These are phyloP conservation scores for Pythium chondricola DNA, from an alignment of 352 stramenopile genomes.

Conservation along the genomic window DNA sequence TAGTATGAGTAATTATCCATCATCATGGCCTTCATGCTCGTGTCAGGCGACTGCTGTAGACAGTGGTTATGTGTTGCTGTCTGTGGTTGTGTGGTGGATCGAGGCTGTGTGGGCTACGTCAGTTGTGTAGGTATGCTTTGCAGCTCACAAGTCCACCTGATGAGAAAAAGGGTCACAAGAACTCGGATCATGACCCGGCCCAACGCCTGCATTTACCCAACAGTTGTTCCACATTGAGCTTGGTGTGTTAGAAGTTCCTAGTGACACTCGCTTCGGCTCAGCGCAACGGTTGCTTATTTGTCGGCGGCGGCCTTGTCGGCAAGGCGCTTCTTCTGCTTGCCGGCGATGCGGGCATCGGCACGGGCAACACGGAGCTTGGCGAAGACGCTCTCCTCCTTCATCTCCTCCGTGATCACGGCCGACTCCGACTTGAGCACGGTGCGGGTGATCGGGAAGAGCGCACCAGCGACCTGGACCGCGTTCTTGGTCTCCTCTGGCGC, in stretches of 20 bases:
- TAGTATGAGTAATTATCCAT: not conserved
- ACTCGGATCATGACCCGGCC: no score
- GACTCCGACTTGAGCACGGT: slow-evolving; percentile 71
- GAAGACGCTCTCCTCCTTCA: slow-evolving; percentile 83
- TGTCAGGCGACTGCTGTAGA: no score
- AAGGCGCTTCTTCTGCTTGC: slow-evolving; percentile 87
- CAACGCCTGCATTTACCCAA: no score
- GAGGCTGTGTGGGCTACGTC: no score
- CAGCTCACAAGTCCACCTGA: no score
- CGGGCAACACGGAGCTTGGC: slow-evolving; percentile 79
- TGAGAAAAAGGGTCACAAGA: no score
- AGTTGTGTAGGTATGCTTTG: no score
- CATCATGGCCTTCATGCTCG: no score
- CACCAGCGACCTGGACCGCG: slow-evolving; percentile 85
- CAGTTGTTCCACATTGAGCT: slow-evolving; percentile 23
- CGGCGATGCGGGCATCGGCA: slow-evolving; percentile 80
- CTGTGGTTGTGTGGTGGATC: no score
- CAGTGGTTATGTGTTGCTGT: no score
- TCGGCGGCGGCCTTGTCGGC: slow-evolving; percentile 82
- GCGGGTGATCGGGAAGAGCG: slow-evolving; percentile 75
- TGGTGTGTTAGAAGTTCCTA: slow-evolving; percentile 32
- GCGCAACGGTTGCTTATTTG: slow-evolving; percentile 48
- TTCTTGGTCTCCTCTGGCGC: slow-evolving; percentile 87
- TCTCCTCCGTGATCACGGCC: slow-evolving; percentile 79
- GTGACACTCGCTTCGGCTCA: slow-evolving; percentile 13